Evolutionary conservation across 2,329 filamentous ascomycete species (phyloP), one percentile per base, ranked within the genome.

Genomic region (Diaporthe sp.): DNA sequence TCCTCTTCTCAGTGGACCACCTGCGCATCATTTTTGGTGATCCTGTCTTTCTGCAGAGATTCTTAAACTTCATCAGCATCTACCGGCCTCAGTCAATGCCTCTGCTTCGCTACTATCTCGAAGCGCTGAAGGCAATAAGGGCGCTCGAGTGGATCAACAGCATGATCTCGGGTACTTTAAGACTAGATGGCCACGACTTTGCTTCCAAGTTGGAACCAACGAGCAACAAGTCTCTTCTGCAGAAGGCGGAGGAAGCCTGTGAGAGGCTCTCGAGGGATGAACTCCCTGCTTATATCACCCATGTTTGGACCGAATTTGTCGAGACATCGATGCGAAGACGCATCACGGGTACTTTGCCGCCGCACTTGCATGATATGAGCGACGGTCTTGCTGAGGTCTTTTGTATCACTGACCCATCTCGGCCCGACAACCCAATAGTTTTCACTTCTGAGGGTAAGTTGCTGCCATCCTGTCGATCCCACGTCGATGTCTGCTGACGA

Each of bases 381-480:
- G 93, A 95, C 80, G 93, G 93, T 0, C 81, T 95, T 74, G 93
- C 93, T 0, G 93, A 95, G 80, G 93, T 94, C 0, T 95, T 95
- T 78, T 95, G 93, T 79, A 81, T 95, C 71, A 94, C 92, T 0
- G 94, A 96, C 80, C 93, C 94, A 12, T 93, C 92, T 1, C 86
- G 93, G 73, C 85, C 88, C 2, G 94, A 94, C 75, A 94, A 95
- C 79, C 94, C 93, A 0, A 94, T 95, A 75, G 90, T 95, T 2
- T 94, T 95, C 81, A 92, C 92, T 9, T 94, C 92, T 4, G 92
- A 94, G 86, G 92, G 92, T 93, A 80, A 76, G 81, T 56, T 17
- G 19, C 27, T 12, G 32, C 30, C 35, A 19, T 8, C 7, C 15
- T 22, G n/a, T 55, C 30, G 19, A 22, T 19, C 53, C n/a, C 32